These are phyloP conservation scores for Irpex sp. DNA, from an alignment of 1,284 basidiomycete genomes.

Conservation along the genomic window DNA sequence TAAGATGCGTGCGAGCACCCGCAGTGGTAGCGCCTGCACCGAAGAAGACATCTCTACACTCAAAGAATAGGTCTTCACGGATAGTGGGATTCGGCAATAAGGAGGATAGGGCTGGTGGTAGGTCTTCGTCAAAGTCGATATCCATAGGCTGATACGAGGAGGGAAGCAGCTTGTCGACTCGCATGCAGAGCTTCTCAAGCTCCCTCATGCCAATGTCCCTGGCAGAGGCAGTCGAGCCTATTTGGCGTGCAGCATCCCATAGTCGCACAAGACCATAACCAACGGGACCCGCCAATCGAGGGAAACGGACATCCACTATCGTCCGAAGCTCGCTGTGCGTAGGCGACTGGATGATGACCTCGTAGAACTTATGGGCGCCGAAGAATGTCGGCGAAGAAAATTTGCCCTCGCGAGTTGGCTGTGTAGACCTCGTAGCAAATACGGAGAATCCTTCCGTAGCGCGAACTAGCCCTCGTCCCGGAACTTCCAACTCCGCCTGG, in stretches of 20 bases:
- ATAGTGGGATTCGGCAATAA: constrained; percentile 72
- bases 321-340: constrained; percentile 58
- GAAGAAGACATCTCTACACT: constrained; percentile 91
- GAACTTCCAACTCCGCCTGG: constrained; percentile 63
- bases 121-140: constrained; percentile 29
- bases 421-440: constrained; percentile 74
- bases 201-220: constrained; percentile 77
- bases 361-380: constrained; percentile 76
- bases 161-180: constrained; percentile 64
- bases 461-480: constrained; percentile 61
- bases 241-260: constrained; percentile 51
- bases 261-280: constrained; percentile 49
- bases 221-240: constrained; percentile 47
- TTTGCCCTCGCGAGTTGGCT: constrained; percentile 34
- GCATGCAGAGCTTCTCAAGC: constrained; percentile 81
- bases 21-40: constrained; percentile 58
- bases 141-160: constrained; percentile 41
- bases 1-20: constrained; percentile 45
- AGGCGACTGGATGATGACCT: constrained; percentile 62
- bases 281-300: constrained; percentile 46
- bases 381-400: constrained; percentile 66
- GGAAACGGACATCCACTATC: constrained; percentile 68
- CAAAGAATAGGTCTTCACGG: constrained; percentile 88
- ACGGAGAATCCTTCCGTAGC: constrained; percentile 74
- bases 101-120: constrained; percentile 27